These are phyloP conservation scores for Aspergillus ustus DNA, from an alignment of 2,329 filamentous ascomycete species.

Conservation along the genomic window DNA sequence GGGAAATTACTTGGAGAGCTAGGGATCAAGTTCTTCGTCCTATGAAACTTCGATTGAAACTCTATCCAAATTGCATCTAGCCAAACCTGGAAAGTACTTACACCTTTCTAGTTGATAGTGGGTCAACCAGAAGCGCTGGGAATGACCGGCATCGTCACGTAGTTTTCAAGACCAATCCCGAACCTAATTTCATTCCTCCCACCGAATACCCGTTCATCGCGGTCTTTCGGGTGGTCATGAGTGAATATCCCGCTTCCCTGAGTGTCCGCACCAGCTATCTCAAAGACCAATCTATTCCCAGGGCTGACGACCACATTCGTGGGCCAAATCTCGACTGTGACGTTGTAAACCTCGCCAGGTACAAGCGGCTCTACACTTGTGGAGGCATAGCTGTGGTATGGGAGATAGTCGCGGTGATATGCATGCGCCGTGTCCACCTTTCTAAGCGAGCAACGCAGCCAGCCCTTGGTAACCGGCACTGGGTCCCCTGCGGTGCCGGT, in stretches of 20 bases:
- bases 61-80: too few species aligned
- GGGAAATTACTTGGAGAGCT: too few species aligned
- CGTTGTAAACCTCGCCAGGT: slow-evolving; percentile 54
- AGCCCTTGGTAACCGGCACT: slow-evolving; percentile 59
- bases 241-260: slow-evolving; percentile 56
- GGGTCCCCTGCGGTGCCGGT: slow-evolving; percentile 62
- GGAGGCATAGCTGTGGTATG: slow-evolving; percentile 56
- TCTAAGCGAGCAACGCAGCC: slow-evolving; percentile 57
- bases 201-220: too few species aligned
- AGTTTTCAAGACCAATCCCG: slow-evolving; percentile 52
- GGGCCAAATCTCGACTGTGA: slow-evolving; percentile 53
- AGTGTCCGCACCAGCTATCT: slow-evolving; percentile 52
- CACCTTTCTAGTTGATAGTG: too few species aligned
- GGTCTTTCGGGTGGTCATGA: slow-evolving; percentile 56
- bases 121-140: too few species aligned
- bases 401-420: slow-evolving; percentile 51
- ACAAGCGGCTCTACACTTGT: slow-evolving; percentile 54
- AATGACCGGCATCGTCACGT: slow-evolving; percentile 54
- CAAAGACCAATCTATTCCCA: slow-evolving; percentile 35
- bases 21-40: too few species aligned
- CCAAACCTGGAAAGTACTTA: too few species aligned
- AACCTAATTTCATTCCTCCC: too few species aligned
- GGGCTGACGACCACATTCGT: slow-evolving; percentile 43
- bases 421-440: slow-evolving; percentile 51
- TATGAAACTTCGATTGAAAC: too few species aligned